Percentiles rank a stretch among this genome's conserved stretches.
These are phyloP conservation scores for Corinectria fuckeliana DNA, from an alignment of 2,329 filamentous ascomycete species.

Conservation along the genomic window DNA sequence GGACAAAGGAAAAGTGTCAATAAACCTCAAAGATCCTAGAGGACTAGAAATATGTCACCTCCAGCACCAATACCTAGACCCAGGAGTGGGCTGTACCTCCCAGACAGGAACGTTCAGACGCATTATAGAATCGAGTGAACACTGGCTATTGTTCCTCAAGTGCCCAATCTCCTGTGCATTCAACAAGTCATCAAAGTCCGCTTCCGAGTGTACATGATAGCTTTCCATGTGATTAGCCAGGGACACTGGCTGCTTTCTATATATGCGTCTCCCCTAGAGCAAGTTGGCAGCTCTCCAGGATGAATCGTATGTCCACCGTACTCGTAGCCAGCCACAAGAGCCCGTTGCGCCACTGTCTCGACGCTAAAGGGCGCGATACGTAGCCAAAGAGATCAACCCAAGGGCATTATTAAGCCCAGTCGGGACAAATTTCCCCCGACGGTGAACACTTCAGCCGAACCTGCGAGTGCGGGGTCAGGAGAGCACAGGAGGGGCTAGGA, in stretches of 20 bases:
- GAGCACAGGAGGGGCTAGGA: not conserved
- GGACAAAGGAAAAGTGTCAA: not conserved
- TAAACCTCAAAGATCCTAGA: not conserved
- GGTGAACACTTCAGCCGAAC: not conserved
- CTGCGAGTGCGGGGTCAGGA: no score
- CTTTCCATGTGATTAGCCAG: rapidly evolving
- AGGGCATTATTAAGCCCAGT: not conserved
- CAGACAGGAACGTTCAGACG: no score
- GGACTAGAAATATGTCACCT: not conserved
- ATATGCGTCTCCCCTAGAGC: not conserved
- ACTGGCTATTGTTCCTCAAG: no score
- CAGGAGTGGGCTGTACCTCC: no score
- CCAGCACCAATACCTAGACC: not conserved
- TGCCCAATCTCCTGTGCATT: not conserved
- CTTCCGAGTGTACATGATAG: not conserved
- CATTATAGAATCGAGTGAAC: not conserved
- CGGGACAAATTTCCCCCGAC: not conserved
- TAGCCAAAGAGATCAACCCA: not conserved
- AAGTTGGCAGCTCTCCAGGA: not conserved
- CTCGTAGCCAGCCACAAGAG: not conserved
- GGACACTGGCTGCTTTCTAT: no score
- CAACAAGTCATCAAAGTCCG: not conserved
- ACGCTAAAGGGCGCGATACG: not conserved
- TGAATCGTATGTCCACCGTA: not conserved
- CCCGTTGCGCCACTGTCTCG: not conserved